These are phyloP conservation scores for Rubia occidens DNA, from an alignment of 305 asterid genomes.

Conservation along the genomic window DNA sequence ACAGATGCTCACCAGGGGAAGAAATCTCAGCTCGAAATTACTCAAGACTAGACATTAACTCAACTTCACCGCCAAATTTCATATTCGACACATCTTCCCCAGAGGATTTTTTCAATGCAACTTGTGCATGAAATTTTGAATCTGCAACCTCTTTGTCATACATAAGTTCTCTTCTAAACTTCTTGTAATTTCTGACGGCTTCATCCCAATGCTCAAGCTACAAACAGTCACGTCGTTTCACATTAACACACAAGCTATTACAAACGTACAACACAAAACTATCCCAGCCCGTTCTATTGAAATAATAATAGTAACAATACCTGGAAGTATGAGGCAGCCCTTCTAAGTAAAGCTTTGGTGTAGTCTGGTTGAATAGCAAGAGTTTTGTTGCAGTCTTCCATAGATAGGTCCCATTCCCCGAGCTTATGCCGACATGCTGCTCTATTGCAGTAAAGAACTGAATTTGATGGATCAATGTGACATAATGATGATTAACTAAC, in stretches of 20 bases:
- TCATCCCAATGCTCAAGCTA: slow-evolving; percentile 84
- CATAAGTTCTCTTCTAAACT: slow-evolving; percentile 56
- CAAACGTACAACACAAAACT: neutral
- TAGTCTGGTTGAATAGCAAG: slow-evolving; percentile 66
- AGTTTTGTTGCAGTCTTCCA: slow-evolving; percentile 80
- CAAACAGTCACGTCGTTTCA: slow-evolving; percentile 17
- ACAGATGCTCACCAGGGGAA: slow-evolving; percentile 44
- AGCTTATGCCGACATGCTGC: slow-evolving; percentile 96
- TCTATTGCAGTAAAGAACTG: slow-evolving; percentile 82
- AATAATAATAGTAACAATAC: slow-evolving; percentile 20
- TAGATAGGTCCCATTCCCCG: slow-evolving; percentile 60
- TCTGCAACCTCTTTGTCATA: slow-evolving; percentile 66
- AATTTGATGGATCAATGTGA: slow-evolving; percentile 55
- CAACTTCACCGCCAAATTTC: slow-evolving; percentile 83
- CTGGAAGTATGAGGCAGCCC: slow-evolving; percentile 77
- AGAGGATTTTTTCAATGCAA: slow-evolving; percentile 56
- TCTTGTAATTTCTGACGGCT: slow-evolving; percentile 71
- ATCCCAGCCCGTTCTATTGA: neutral
- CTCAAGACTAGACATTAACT: slow-evolving; percentile 49
- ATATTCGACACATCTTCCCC: slow-evolving; percentile 65
- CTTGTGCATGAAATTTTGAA: slow-evolving; percentile 54
- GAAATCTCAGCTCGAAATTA: slow-evolving; percentile 70
- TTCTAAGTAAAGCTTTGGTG: slow-evolving; percentile 72
- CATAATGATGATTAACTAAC: slow-evolving; percentile 24
- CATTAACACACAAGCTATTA: slow-evolving; percentile 12